phyloP scores from a whole-genome alignment of 441 rosid species.

The Jatropha multifida region DNA sequence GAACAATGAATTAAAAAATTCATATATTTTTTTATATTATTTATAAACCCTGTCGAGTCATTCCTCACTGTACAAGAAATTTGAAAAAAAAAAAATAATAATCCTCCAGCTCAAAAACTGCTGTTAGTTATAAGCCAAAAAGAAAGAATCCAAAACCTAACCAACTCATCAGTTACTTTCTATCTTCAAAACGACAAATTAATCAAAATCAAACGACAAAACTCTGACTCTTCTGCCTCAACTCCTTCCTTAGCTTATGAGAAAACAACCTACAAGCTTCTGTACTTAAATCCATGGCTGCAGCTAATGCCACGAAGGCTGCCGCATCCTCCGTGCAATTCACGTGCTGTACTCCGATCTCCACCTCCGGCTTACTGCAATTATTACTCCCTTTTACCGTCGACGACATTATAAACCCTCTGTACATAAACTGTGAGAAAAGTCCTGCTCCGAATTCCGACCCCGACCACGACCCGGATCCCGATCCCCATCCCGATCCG shows the following conservation, averaged over 20 bases:
- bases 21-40: neutral
- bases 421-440: slow-evolving; percentile 34
- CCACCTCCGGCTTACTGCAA: slow-evolving; percentile 72
- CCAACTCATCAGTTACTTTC: slow-evolving; percentile 27
- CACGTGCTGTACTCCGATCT: slow-evolving; percentile 84
- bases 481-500: slow-evolving; percentile 42
- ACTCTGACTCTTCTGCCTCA: slow-evolving; percentile 63
- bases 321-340: slow-evolving; percentile 97
- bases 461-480: slow-evolving; percentile 74
- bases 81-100: neutral
- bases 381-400: slow-evolving; percentile 59
- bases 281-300: slow-evolving; percentile 88
- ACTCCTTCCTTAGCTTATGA: slow-evolving; percentile 76
- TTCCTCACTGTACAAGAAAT: slow-evolving; percentile 52
- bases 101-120: slow-evolving; percentile 46
- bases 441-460: slow-evolving; percentile 42
- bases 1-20: neutral
- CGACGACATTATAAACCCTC: slow-evolving; percentile 89
- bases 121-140: slow-evolving; percentile 32
- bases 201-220: slow-evolving; percentile 47
- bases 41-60: slow-evolving; percentile 21
- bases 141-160: slow-evolving; percentile 34
- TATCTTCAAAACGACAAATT: slow-evolving; percentile 40
- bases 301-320: slow-evolving; percentile 80
- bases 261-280: slow-evolving; percentile 83